Evolutionary conservation across 2,329 filamentous ascomycete genomes (phyloP).

Genomic region (Xylariaceae sp.): DNA sequence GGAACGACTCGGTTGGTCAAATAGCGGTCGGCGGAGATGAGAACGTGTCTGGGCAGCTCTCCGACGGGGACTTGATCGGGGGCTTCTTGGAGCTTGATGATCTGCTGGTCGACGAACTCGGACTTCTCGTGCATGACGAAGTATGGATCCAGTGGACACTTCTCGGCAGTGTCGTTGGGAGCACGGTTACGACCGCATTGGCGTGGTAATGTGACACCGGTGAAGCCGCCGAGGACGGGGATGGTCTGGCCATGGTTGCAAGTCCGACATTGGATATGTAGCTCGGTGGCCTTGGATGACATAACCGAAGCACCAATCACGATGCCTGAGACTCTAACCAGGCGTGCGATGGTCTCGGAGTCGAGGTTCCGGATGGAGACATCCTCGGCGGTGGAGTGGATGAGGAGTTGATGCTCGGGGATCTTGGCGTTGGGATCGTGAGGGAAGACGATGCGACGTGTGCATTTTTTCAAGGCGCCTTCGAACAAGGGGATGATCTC

Average conservation of each 20-base stretch:
- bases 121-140: slow-evolving; percentile 94
- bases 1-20: slow-evolving; percentile 94
- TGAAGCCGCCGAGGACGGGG: slow-evolving; percentile 77
- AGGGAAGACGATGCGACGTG: slow-evolving; percentile 88
- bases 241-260: slow-evolving; percentile 71
- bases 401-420: slow-evolving; percentile 88
- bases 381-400: slow-evolving; percentile 87
- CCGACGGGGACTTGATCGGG: slow-evolving; percentile 97
- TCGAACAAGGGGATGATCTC: slow-evolving; percentile 98
- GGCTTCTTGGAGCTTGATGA: slow-evolving; percentile 95
- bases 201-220: slow-evolving; percentile 79
- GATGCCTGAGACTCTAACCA: slow-evolving; percentile 96
- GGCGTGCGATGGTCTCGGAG: slow-evolving; percentile 84
- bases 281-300: slow-evolving; percentile 86
- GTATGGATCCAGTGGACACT: slow-evolving; percentile 91
- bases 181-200: slow-evolving; percentile 63
- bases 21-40: slow-evolving; percentile 95
- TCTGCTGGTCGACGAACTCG: slow-evolving; percentile 93
- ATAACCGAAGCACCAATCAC: slow-evolving; percentile 96
- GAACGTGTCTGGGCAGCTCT: slow-evolving; percentile 88
- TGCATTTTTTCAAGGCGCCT: slow-evolving; percentile 82
- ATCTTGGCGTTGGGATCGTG: slow-evolving; percentile 62
- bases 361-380: slow-evolving; percentile 93
- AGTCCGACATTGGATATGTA: slow-evolving; percentile 84
- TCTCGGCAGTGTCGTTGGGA: slow-evolving; percentile 63